These are phyloP conservation scores for Ceriops zippeliana DNA, from an alignment of 345 rosid genomes.

Conservation along the genomic window DNA sequence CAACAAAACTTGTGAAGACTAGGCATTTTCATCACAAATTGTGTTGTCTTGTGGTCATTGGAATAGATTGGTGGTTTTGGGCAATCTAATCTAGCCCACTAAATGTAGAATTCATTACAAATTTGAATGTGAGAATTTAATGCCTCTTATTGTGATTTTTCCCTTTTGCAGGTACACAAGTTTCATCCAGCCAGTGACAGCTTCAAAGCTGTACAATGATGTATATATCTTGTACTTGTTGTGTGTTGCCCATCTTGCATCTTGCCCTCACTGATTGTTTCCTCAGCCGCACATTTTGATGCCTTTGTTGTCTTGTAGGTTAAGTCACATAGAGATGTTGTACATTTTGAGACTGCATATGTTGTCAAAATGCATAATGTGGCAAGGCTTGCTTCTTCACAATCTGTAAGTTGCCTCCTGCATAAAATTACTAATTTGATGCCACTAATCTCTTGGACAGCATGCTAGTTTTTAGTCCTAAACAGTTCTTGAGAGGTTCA, in stretches of 20 bases:
- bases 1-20: neutral
- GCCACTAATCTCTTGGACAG: neutral
- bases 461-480: neutral
- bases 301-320: slow-evolving; percentile 47
- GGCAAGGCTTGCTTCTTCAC: slow-evolving; percentile 79
- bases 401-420: slow-evolving; percentile 54
- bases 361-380: slow-evolving; percentile 89
- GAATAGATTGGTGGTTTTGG: neutral
- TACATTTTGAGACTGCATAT: slow-evolving; percentile 93
- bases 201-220: slow-evolving; percentile 84
- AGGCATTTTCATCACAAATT: neutral
- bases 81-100: neutral
- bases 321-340: slow-evolving; percentile 82
- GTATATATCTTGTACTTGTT: slow-evolving; percentile 37
- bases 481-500: neutral
- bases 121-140: neutral
- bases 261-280: neutral
- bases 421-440: slow-evolving; percentile 2
- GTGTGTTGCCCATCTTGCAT: neutral
- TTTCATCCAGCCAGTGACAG: slow-evolving; percentile 89
- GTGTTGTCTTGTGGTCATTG: neutral
- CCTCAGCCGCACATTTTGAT: slow-evolving; percentile 8
- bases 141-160: slow-evolving; percentile 6
- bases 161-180: slow-evolving; percentile 78
- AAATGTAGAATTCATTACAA: neutral